Conservation (phyloP, 129 eudicot genomes). For the Erigeron canadensis region DNA sequence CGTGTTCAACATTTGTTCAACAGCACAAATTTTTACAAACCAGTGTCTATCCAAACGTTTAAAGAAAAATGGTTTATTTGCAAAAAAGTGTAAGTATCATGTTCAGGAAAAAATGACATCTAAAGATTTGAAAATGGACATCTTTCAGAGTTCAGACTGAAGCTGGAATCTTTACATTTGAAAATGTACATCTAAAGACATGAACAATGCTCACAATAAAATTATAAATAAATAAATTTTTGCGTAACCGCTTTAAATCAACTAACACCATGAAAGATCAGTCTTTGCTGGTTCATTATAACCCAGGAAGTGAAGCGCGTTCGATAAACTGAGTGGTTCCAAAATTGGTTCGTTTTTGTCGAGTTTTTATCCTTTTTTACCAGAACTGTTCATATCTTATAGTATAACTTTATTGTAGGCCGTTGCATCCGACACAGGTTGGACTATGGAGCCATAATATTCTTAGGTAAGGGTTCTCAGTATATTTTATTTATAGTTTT, state of each 20-base stretch:
- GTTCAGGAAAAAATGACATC: too few species aligned
- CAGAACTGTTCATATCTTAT: constrained; percentile 4
- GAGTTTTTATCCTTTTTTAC: constrained; percentile 6
- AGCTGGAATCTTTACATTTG: too few species aligned
- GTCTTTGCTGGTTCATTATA: neutral
- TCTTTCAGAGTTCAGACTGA: too few species aligned
- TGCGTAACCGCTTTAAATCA: neutral
- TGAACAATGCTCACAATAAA: too few species aligned
- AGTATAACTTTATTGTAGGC: constrained; percentile 41
- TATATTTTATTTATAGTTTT: neutral
- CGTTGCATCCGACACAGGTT: constrained; percentile 89
- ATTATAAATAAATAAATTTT: too few species aligned
- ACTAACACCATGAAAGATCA: neutral
- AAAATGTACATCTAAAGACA: too few species aligned
- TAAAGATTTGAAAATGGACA: too few species aligned
- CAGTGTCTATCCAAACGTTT: neutral
- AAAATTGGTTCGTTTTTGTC: neutral
- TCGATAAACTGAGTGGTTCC: too few species aligned
- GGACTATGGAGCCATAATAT: constrained; percentile 95
- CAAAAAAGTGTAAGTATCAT: neutral
- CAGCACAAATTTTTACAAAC: neutral
- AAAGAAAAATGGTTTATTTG: neutral
- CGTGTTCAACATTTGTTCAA: neutral
- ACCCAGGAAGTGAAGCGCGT: too few species aligned
- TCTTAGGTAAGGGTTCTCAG: constrained; percentile 55